Conservation (phyloP, 257 asterid species). For the Anisodus acutangulus region DNA sequence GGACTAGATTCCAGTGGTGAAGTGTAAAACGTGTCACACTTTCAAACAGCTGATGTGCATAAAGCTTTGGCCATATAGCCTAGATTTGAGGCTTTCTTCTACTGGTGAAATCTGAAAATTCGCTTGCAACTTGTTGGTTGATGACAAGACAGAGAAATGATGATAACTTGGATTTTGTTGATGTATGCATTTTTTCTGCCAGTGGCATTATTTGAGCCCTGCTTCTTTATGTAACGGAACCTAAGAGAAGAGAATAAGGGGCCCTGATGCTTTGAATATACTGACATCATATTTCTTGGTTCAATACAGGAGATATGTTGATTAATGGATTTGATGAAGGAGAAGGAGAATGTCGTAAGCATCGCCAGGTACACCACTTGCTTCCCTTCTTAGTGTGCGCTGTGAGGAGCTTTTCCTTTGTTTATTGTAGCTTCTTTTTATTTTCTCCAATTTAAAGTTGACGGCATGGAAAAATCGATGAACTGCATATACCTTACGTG, state of each 20-base stretch:
- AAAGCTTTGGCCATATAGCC: background rate
- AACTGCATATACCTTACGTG: background rate
- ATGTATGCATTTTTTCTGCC: background rate
- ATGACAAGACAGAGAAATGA: background rate
- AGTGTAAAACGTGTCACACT: background rate
- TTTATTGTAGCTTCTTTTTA: slow-evolving; percentile 2
- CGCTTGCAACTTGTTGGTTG: slow-evolving; percentile 4
- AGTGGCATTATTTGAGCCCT: background rate
- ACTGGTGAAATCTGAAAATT: background rate
- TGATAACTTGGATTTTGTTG: background rate
- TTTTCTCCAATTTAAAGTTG: background rate
- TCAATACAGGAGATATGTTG: slow-evolving; percentile 60
- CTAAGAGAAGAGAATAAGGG: background rate
- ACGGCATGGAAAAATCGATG: background rate
- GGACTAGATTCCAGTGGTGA: background rate
- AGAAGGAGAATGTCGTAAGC: slow-evolving; percentile 49
- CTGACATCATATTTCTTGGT: slow-evolving; percentile 23
- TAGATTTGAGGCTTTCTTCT: background rate
- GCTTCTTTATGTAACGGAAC: slow-evolving; percentile 6
- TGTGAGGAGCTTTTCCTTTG: slow-evolving; percentile 9
- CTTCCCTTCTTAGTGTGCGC: slow-evolving; percentile 13
- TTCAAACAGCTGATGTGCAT: background rate
- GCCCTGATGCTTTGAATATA: background rate
- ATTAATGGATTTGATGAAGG: slow-evolving; percentile 50
- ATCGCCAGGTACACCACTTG: slow-evolving; percentile 19